Conservation (phyloP, 164 flowering plant genomes). For the Stephania cephalantha region DNA sequence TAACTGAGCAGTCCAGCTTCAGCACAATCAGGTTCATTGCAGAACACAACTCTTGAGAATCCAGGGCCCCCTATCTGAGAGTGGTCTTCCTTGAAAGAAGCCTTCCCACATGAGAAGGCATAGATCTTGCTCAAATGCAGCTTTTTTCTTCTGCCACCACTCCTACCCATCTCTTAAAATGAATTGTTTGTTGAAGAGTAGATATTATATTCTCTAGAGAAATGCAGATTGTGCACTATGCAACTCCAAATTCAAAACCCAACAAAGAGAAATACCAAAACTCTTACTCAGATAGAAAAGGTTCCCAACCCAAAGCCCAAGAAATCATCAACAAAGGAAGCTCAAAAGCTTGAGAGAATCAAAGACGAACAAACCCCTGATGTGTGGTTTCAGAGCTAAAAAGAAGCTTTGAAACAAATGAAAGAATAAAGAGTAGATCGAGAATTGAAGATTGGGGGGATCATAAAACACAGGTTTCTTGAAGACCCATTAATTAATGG, state of each 20-base stretch:
- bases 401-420: not conserved
- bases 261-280: not conserved
- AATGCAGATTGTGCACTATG: slow-evolving; percentile 4
- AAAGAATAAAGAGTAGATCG: not conserved
- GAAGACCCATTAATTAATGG: slow-evolving; percentile 2
- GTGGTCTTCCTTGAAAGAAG: slow-evolving; percentile 47
- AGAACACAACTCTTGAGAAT: slow-evolving; percentile 61
- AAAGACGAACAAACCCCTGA: not conserved
- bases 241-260: not conserved
- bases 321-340: not conserved
- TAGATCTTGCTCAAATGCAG: slow-evolving; percentile 54
- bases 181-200: slow-evolving; percentile 1
- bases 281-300: not conserved
- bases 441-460: not conserved
- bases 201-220: slow-evolving; percentile 5
- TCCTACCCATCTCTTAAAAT: slow-evolving; percentile 29
- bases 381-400: not conserved
- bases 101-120: slow-evolving; percentile 43
- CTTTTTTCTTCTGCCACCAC: slow-evolving; percentile 38
- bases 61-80: slow-evolving; percentile 73
- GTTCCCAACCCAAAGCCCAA: slow-evolving; percentile 2
- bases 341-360: not conserved
- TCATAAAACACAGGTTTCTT: not conserved
- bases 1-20: slow-evolving; percentile 41
- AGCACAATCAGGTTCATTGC: slow-evolving; percentile 51